phyloP scores from a whole-genome alignment of 345 rosid genomes.

The Carallia pectinifolia region DNA sequence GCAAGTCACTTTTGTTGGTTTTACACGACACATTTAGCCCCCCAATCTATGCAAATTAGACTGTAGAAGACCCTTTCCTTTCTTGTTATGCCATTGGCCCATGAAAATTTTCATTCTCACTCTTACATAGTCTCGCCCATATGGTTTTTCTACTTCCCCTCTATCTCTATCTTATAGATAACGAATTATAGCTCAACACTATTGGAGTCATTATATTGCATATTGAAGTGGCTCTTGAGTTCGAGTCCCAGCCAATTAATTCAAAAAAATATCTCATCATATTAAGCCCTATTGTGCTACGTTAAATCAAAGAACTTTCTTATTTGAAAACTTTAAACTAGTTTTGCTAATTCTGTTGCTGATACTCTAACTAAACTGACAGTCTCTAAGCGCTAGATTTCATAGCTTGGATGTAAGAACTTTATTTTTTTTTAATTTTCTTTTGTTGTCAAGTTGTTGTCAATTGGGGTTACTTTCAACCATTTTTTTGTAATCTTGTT shows the following conservation, averaged over 20 bases:
- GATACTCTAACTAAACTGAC: too few species aligned
- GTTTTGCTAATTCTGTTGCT: conserved; percentile 3
- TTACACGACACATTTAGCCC: conserved; percentile 55
- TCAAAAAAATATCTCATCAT: not conserved
- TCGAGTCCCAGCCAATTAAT: too few species aligned
- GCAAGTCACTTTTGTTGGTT: conserved; percentile 74
- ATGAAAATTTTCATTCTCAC: conserved; percentile 20
- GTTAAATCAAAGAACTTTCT: conserved; percentile 42
- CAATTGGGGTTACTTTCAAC: too few species aligned
- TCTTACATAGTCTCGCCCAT: not conserved
- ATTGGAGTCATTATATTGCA: too few species aligned
- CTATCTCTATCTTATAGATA: not conserved
- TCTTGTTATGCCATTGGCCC: conserved; percentile 24
- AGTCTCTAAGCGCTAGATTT: too few species aligned
- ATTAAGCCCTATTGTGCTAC: conserved; percentile 34
- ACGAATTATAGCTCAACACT: too few species aligned
- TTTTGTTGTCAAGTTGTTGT: too few species aligned
- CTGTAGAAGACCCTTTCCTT: conserved; percentile 40
- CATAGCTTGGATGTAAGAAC: too few species aligned
- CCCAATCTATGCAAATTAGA: not conserved
- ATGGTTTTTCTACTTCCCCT: not conserved
- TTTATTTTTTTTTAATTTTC: too few species aligned
- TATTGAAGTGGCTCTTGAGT: too few species aligned
- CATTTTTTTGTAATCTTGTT: too few species aligned
- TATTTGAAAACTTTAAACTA: conserved; percentile 25